Evolutionary conservation across 108 stramenopile species (phyloP), one percentile per base, ranked within the genome.

Genomic region (Aureococcus anophagefferens): DNA sequence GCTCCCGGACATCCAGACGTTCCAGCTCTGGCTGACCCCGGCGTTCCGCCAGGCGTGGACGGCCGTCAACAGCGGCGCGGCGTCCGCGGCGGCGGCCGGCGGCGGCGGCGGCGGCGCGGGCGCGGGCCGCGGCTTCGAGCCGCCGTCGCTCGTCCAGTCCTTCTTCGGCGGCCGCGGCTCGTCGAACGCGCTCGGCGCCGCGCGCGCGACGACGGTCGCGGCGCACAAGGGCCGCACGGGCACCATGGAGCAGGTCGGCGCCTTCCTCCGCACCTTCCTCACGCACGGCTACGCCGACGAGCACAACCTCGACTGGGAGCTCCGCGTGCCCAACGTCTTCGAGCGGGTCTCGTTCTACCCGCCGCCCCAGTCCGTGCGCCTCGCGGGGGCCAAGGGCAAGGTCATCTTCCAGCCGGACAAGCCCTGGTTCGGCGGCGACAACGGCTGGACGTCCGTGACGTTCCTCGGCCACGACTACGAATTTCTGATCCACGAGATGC

Each of bases 401-500:
- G 51, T 59, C 75, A 79, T 91, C 63, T 77, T 91, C 73, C 76
- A 83, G 30, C 85, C 85, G 13, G 90, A 91, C 72, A 40, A 63
- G 15, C 64, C 75, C 25, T 67, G 37, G 51, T 40, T 68, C 59
- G 25, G 63, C 29, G 69, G 70, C 14, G 68, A 77, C 67, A 63
- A 81, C 72, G 66, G 74, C 30, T 89, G 82, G 75, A 68, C 85
- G 34, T 71, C 46, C 25, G 74, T 79, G 15, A 74, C 82, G 30
- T 86, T 90, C 44, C 77, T 87, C 16, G 90, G 89, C 29, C 74
- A 72, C 45, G 89, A 89, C 67, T 33, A 73, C 30, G 86, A 90
- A 51, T 72, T 90, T 5, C 68, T 88, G 16, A 62, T 89, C 21
- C 84, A 89, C 45, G 84, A 90, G 40, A 75, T 89, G 44, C 76